A percentile compares a stretch with the other conserved stretches of the same genome.
These are phyloP conservation scores for Botrytis tulipae DNA, from an alignment of 2,329 filamentous ascomycete species.

Conservation along the genomic window DNA sequence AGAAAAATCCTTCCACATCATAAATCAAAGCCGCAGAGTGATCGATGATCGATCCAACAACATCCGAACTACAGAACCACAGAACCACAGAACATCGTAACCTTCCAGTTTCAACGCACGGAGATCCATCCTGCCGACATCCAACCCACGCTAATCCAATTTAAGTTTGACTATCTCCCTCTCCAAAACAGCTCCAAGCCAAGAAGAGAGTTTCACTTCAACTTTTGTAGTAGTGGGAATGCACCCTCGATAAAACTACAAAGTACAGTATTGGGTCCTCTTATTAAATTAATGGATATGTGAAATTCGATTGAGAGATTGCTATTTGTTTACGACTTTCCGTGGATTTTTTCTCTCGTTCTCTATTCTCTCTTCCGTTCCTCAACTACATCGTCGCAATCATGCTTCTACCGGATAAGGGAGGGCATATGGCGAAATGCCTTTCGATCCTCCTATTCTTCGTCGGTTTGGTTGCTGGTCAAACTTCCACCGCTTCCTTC, in stretches of 20 bases:
- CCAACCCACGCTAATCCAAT: not conserved
- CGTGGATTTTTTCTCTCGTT: not conserved
- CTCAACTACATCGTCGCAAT: slow-evolving; percentile 15
- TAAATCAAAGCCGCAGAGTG: not conserved
- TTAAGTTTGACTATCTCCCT: not conserved
- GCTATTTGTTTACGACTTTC: not conserved
- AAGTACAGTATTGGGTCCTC: not conserved
- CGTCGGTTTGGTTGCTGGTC: slow-evolving; percentile 27
- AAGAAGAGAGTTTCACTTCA: slow-evolving; percentile 14
- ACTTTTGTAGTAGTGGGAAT: slow-evolving; percentile 3
- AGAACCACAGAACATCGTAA: too few relatives aligned
- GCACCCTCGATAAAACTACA: not conserved
- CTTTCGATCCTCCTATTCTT: slow-evolving; percentile 27
- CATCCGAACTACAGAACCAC: not conserved
- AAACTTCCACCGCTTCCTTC: slow-evolving; percentile 26
- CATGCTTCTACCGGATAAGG: slow-evolving; percentile 35
- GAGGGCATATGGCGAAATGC: slow-evolving; percentile 27
- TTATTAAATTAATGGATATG: slow-evolving; percentile 5
- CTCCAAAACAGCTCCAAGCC: slow-evolving; percentile 7
- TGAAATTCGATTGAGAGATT: not conserved
- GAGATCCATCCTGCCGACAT: slow-evolving; percentile 3
- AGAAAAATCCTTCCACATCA: not conserved
- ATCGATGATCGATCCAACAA: not conserved
- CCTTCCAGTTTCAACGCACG: slow-evolving; percentile 3
- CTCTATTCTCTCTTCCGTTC: slow-evolving; percentile 3